Evolutionary conservation across 129 eudicot species (phyloP).

Genomic region (Artemisia tridentata): DNA sequence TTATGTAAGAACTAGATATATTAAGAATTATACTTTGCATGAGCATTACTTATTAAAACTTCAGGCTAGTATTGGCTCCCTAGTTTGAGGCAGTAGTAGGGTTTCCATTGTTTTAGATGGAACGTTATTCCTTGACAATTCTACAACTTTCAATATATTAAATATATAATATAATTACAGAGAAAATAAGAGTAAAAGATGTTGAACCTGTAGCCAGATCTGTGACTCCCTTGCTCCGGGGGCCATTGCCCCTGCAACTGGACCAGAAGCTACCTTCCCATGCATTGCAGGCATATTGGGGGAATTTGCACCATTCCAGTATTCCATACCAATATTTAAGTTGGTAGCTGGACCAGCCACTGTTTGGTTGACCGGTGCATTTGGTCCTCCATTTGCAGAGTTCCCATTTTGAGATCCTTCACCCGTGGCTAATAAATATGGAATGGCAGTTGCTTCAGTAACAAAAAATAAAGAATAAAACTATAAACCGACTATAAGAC

Average conservation of each 20-base stretch:
- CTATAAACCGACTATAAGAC: background rate
- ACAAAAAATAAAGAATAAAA: conserved; percentile 1
- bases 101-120: background rate
- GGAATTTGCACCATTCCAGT: conserved; percentile 68
- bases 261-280: conserved; percentile 59
- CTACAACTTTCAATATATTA: background rate
- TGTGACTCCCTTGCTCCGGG: conserved; percentile 76
- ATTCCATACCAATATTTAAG: conserved; percentile 93
- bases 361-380: conserved; percentile 55
- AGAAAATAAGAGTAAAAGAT: background rate
- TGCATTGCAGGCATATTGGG: conserved; percentile 56
- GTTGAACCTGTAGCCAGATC: conserved; percentile 71
- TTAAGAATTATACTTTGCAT: background rate
- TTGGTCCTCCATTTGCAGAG: conserved; percentile 66
- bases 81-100: conserved; percentile 10
- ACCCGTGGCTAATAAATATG: conserved; percentile 41
- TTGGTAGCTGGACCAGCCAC: conserved; percentile 82
- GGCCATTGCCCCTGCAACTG: conserved; percentile 64
- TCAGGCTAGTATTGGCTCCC: background rate
- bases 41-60: background rate
- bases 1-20: background rate
- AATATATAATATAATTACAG: background rate
- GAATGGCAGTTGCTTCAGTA: conserved; percentile 17
- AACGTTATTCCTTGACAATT: background rate
- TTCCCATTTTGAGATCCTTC: conserved; percentile 80